phyloP scores from a whole-genome alignment of 139 green algal species.

The Chlamydomonas sp. region DNA sequence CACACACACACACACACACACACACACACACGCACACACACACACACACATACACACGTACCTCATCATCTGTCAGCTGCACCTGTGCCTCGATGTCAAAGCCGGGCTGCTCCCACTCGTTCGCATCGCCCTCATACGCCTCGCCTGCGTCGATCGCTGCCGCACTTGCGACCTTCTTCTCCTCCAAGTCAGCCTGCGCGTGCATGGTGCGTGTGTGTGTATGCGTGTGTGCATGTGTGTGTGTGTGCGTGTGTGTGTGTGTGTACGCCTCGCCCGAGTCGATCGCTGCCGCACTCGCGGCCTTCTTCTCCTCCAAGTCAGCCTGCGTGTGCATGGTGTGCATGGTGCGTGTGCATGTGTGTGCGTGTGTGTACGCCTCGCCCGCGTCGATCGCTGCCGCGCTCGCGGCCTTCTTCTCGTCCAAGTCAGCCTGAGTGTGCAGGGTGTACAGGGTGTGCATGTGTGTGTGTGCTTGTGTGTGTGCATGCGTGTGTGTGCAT shows the following conservation, averaged over 20 bases:
- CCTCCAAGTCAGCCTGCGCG: no score
- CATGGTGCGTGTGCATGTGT: no score
- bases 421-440: no score
- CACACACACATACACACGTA: background rate
- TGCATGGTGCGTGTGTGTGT: no score
- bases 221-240: conserved; percentile 2
- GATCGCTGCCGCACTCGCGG: background rate
- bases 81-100: no score
- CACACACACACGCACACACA: background rate
- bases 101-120: no score
- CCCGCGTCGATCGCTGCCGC: background rate
- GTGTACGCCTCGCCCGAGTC: no score
- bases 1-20: background rate
- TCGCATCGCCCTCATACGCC: no score
- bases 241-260: background rate
- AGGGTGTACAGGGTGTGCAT: background rate
- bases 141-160: background rate
- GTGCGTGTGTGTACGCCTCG: no score
- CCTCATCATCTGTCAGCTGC: no score
- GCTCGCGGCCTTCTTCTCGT: background rate
- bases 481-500: conserved; percentile 7
- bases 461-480: background rate
- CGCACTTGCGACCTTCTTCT: background rate
- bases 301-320: no score
- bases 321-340: no score